Evolutionary conservation across 139 green algal species (phyloP).

Genomic region (Chlorella sp.): DNA sequence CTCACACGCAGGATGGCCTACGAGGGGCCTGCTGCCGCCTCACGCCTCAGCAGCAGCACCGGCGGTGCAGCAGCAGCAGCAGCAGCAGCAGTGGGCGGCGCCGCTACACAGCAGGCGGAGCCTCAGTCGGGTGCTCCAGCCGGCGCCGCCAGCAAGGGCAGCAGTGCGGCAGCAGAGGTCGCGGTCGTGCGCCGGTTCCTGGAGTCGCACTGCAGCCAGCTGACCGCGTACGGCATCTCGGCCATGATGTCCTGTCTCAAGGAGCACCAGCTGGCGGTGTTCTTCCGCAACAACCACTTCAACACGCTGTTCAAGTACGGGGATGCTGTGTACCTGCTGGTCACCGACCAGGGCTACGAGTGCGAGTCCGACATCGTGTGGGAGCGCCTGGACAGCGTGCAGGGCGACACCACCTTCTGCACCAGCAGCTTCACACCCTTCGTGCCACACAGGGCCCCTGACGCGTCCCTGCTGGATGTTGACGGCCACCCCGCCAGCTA

Average conservation of each 20-base stretch:
- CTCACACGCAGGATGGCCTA: too few relatives aligned
- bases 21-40: too few relatives aligned
- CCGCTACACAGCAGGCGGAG: neutral
- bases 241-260: constrained; percentile 42
- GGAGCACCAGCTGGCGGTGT: constrained; percentile 75
- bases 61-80: neutral
- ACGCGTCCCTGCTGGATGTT: too few relatives aligned
- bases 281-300: constrained; percentile 97
- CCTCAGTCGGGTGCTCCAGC: neutral
- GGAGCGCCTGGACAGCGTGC: constrained; percentile 72
- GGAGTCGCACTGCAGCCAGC: constrained; percentile 72
- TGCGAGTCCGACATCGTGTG: constrained; percentile 77
- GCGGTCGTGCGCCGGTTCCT: constrained; percentile 55
- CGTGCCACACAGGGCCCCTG: too few relatives aligned
- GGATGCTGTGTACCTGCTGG: constrained; percentile 75
- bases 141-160: neutral
- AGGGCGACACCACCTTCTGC: constrained; percentile 67
- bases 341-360: constrained; percentile 83
- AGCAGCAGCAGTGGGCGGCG: neutral
- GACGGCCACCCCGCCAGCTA: too few relatives aligned
- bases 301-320: constrained; percentile 73
- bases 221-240: constrained; percentile 76
- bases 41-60: too few relatives aligned
- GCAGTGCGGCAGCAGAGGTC: neutral
- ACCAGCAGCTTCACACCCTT: constrained; percentile 34